Conservation (phyloP, 2,329 filamentous ascomycete genomes). For the Metarhizium guizhouense region DNA sequence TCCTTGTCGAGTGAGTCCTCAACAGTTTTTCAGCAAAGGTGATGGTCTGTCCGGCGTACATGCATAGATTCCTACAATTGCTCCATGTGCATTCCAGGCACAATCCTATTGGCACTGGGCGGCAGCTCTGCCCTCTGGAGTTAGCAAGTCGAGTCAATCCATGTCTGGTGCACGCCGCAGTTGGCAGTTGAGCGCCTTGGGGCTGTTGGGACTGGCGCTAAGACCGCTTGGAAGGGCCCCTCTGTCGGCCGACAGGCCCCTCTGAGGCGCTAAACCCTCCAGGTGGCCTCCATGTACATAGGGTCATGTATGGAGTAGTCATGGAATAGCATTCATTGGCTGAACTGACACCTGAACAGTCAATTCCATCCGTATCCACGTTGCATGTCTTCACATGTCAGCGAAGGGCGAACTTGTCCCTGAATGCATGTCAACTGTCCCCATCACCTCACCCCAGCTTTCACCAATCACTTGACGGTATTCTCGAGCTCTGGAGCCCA, state of each 20-base stretch:
- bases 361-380: too few relatives aligned
- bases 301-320: too few relatives aligned
- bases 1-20: neutral
- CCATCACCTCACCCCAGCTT: neutral
- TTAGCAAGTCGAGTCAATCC: too few relatives aligned
- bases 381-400: neutral
- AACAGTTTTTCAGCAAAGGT: neutral
- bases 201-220: neutral
- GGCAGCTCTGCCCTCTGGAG: too few relatives aligned
- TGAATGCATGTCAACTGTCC: neutral
- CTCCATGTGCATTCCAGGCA: conserved; percentile 7
- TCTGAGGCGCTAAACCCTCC: too few relatives aligned
- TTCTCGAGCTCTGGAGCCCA: neutral
- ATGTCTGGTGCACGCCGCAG: too few relatives aligned
- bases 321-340: too few relatives aligned
- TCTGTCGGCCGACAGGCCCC: neutral
- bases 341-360: too few relatives aligned
- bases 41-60: too few relatives aligned
- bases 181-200: neutral
- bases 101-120: conserved; percentile 7
- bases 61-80: neutral
- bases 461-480: neutral
- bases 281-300: too few relatives aligned
- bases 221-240: neutral
- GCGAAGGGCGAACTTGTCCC: neutral